Base-by-base conservation (phyloP, 768 basidiomycete genomes). In the Vararia minispora region DNA sequence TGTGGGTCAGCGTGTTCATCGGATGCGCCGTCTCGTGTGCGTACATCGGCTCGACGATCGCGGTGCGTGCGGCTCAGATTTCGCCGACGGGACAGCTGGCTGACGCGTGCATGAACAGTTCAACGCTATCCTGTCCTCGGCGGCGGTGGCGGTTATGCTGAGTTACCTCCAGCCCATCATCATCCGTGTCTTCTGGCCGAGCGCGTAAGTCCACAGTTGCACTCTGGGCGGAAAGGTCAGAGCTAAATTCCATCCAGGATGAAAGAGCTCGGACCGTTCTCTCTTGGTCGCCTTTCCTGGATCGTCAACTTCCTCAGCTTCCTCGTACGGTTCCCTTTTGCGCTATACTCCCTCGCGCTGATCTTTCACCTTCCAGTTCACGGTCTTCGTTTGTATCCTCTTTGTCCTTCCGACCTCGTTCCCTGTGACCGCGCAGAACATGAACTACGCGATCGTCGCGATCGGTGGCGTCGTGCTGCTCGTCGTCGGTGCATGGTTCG, bases 371-470 rank as follows among this genome's bases (percentile, higher is more conserved):
- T 18, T 42, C 29, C 45, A 74, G 70, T 76, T 76, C 51, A 59
- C 60, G 10, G 41, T 64, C 6, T 72, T 76, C 54, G 62, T 74
- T 18, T 75, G 71, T 50, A 49, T 71, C 4, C 60, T 75, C 3
- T 75, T 75, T 56, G 55, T 76, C 39, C 58, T 76, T 16, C 72
- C 72, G 5, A 76, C 72, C n/a, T 60, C 66, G 1, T 61, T 60
- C 34, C 74, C 72, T 0, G 71, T 72, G 11, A 66, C 55, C 27
- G 43, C 57, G 30, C 47, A 63, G 33, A 68, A 72, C 51, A 76
- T 75, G 74, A 75, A 76, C 51, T 74, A 76, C 42, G 61, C 74
- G 0, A 57, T 75, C 34, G 61, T 75, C 3, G 71, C 72, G 4
- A 58, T 74, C 16, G 71, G 69, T 6, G 68, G 57, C 0, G 56